Conservation (phyloP, 2,329 filamentous ascomycete genomes). For the Aspergillus sp. region DNA sequence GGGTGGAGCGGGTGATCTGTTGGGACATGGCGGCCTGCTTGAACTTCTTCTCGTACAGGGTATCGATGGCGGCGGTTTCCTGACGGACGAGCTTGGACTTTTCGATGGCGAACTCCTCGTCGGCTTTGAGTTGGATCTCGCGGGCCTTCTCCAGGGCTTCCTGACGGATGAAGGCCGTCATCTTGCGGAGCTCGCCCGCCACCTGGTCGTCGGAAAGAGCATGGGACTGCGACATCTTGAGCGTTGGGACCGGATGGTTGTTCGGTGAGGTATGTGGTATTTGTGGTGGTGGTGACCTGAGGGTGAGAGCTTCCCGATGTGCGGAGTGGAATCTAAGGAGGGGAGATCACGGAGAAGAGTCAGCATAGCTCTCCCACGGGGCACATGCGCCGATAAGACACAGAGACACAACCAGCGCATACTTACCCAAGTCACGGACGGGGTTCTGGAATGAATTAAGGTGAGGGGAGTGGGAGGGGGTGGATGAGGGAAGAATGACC, state of each 20-base stretch:
- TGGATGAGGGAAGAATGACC: background rate
- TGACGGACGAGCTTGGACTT: slow-evolving; percentile 98
- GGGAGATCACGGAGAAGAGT: slow-evolving; percentile 12
- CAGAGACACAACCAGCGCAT: background rate
- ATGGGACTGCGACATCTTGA: slow-evolving; percentile 86
- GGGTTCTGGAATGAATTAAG: background rate
- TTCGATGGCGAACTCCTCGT: slow-evolving; percentile 98
- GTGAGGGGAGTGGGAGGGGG: background rate
- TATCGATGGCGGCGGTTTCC: slow-evolving; percentile 90
- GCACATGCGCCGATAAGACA: background rate
- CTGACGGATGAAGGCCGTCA: slow-evolving; percentile 99
- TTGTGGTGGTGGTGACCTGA: background rate
- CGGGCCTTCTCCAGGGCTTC: slow-evolving; percentile 95
- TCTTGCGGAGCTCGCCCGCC: slow-evolving; percentile 97
- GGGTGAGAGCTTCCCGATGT: slow-evolving; percentile 13
- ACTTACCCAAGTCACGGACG: background rate
- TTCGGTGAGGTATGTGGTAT: background rate
- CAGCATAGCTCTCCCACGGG: slow-evolving; percentile 9
- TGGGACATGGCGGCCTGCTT: slow-evolving; percentile 98
- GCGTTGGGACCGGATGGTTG: slow-evolving; percentile 23
- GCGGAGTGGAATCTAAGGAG: slow-evolving; percentile 10
- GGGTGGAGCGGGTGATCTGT: slow-evolving; percentile 95
- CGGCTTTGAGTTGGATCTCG: slow-evolving; percentile 97
- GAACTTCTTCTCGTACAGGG: slow-evolving; percentile 96
- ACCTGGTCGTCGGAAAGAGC: slow-evolving; percentile 98